Percentiles rank a stretch among this genome's conserved stretches.
Conservation (phyloP, 768 basidiomycete genomes). For the Gymnopilus dilepis region DNA sequence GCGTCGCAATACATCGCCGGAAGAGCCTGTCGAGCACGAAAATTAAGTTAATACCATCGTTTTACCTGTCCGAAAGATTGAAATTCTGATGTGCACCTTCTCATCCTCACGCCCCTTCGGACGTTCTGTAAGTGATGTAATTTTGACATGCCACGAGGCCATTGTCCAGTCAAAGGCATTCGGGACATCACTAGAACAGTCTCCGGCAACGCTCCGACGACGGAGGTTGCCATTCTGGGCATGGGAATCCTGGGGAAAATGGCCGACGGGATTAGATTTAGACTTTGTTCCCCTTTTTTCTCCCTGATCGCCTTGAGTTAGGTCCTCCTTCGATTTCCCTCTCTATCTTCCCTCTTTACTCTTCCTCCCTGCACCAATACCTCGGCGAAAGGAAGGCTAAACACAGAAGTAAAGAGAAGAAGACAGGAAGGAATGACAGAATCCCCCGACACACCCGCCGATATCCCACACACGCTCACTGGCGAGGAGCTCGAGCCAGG, state of each 20-base stretch:
- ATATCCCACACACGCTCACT: conserved; percentile 28
- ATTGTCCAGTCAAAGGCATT: not conserved
- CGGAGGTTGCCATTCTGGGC: not conserved
- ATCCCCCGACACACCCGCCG: conserved; percentile 11
- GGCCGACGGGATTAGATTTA: not conserved
- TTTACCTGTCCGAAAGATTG: too few species aligned
- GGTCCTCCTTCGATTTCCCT: not conserved
- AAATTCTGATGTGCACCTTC: too few species aligned
- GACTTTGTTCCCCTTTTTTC: not conserved
- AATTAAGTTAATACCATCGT: too few species aligned
- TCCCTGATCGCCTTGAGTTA: not conserved
- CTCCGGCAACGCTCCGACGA: not conserved
- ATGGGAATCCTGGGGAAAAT: not conserved
- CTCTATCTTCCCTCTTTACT: not conserved
- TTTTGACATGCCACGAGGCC: too few species aligned
- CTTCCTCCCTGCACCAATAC: not conserved
- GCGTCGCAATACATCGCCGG: too few species aligned
- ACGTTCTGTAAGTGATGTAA: too few species aligned
- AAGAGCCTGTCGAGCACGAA: too few species aligned
- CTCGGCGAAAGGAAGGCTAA: not conserved
- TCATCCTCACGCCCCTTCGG: too few species aligned
- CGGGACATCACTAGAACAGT: not conserved
- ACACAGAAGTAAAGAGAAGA: not conserved
- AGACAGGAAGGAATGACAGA: conserved; percentile 1
- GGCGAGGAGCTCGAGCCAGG: conserved; percentile 43